Evolutionary conservation across 352 stramenopile genomes (phyloP).

Genomic region (Phytophthora cryptogea): DNA sequence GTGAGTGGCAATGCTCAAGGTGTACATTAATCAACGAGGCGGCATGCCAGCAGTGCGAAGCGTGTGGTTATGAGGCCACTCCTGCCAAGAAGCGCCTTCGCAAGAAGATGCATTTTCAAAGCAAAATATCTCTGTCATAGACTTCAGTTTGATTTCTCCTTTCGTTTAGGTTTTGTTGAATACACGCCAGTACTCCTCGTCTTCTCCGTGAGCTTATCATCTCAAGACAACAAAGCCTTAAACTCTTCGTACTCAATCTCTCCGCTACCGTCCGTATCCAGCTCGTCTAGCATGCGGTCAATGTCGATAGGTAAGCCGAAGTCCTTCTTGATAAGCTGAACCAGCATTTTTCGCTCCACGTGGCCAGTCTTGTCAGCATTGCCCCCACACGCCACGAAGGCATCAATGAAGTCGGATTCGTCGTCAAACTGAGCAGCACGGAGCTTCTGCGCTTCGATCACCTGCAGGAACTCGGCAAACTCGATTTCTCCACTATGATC

Average conservation of each 20-base stretch:
- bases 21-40: conserved; percentile 83
- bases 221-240: conserved; percentile 89
- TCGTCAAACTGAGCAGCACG: conserved; percentile 94
- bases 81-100: conserved; percentile 60
- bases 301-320: conserved; percentile 97
- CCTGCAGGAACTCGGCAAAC: conserved; percentile 97
- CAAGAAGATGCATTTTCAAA: conserved; percentile 80
- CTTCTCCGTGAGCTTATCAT: background rate
- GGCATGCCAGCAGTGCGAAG: conserved; percentile 56
- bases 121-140: conserved; percentile 72
- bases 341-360: conserved; percentile 87
- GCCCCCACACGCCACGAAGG: conserved; percentile 95
- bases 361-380: conserved; percentile 91
- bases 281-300: conserved; percentile 95
- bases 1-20: conserved; percentile 71
- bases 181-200: background rate
- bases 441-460: conserved; percentile 98
- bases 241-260: conserved; percentile 98
- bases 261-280: conserved; percentile 93
- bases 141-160: conserved; percentile 22
- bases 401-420: conserved; percentile 97
- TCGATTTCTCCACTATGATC: conserved; percentile 96
- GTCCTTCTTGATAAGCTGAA: conserved; percentile 97
- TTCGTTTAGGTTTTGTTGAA: conserved; percentile 2
- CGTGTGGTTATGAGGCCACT: conserved; percentile 62